Evolutionary conservation across 805 yeast genomes (phyloP).

Genomic region (Nakazawaea pomicola): DNA sequence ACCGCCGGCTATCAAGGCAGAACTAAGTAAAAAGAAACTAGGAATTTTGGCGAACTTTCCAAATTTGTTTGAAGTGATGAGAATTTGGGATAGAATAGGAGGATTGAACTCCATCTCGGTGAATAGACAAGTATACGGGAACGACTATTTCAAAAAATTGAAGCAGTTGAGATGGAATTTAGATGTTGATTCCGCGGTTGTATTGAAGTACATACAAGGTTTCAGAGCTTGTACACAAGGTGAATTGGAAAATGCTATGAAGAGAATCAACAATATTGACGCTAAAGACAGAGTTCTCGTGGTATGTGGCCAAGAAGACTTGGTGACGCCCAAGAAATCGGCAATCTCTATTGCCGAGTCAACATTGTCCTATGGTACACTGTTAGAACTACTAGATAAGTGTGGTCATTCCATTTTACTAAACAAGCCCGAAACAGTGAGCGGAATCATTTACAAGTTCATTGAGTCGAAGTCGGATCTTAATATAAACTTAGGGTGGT

Average conservation of each 20-base stretch:
- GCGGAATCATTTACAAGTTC: slow-evolving; percentile 59
- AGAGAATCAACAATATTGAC: slow-evolving; percentile 28
- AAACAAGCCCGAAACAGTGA: slow-evolving; percentile 57
- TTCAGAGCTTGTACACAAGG: slow-evolving; percentile 36
- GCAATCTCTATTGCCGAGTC: slow-evolving; percentile 27
- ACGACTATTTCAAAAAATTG: slow-evolving; percentile 33
- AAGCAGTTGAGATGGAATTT: slow-evolving; percentile 69
- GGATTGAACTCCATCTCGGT: slow-evolving; percentile 62
- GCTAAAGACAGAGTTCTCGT: slow-evolving; percentile 43
- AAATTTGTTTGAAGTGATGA: slow-evolving; percentile 44
- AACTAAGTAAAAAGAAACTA: slow-evolving; percentile 19
- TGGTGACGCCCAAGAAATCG: slow-evolving; percentile 43
- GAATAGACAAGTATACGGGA: slow-evolving; percentile 41
- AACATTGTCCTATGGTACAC: slow-evolving; percentile 25
- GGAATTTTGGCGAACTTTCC: slow-evolving; percentile 35
- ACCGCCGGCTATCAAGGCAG: slow-evolving; percentile 32
- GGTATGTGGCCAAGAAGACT: slow-evolving; percentile 55
- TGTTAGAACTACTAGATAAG: slow-evolving; percentile 33
- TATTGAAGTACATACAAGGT: slow-evolving; percentile 50
- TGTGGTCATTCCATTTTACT: slow-evolving; percentile 66
- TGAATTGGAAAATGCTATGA: slow-evolving; percentile 39
- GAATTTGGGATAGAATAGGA: slow-evolving; percentile 56
- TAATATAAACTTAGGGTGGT: slow-evolving; percentile 68
- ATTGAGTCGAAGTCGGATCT: slow-evolving; percentile 43
- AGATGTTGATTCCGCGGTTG: slow-evolving; percentile 49